Percentiles rank a stretch among this genome's conserved stretches.
phyloP scores from a whole-genome alignment of 73 alveolate genomes.

The Paramecium biaurelia region DNA sequence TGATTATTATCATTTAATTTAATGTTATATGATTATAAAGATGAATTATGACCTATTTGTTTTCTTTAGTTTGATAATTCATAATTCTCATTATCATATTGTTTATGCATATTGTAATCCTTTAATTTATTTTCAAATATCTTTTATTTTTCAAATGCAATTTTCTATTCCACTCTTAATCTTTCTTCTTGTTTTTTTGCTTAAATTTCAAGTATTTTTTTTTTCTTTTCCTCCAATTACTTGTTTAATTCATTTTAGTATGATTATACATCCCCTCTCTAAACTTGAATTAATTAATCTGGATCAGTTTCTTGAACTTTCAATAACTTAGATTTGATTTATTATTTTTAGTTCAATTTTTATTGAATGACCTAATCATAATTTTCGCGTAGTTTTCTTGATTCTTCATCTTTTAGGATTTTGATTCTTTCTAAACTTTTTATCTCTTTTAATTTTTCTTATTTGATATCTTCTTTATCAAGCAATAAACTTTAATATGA shows the following conservation, averaged over 20 bases:
- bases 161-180: background rate
- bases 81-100: background rate
- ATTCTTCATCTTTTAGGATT: background rate
- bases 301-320: background rate
- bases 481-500: background rate
- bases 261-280: background rate
- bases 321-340: background rate
- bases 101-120: background rate
- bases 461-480: background rate
- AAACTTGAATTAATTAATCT: background rate
- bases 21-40: background rate
- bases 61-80: background rate
- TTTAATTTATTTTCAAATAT: slow-evolving; percentile 11
- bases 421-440: slow-evolving; percentile 13
- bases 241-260: background rate
- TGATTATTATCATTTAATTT: background rate
- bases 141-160: slow-evolving; percentile 30
- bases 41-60: background rate
- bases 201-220: background rate
- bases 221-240: background rate
- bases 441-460: background rate
- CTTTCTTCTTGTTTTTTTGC: slow-evolving; percentile 12
- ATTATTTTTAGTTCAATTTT: background rate
- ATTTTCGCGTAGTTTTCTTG: background rate
- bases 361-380: background rate